Evolutionary conservation across 208 protist species (phyloP).

Genomic region (Porcisia deanei): DNA sequence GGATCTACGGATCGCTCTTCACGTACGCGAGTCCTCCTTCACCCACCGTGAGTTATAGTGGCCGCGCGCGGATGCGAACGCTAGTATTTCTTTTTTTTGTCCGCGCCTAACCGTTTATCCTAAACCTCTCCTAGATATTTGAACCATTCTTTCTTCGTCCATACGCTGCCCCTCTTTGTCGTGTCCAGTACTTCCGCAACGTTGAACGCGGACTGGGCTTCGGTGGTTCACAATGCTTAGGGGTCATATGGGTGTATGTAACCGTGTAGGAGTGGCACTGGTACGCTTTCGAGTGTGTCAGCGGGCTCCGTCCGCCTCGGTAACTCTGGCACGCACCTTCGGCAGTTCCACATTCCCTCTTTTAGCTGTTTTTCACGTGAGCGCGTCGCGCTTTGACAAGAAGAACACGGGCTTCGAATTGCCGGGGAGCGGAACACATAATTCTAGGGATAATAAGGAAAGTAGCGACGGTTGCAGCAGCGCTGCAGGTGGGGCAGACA

Average conservation of each 20-base stretch:
- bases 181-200: neutral
- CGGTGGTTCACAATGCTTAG: constrained; percentile 2
- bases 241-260: neutral
- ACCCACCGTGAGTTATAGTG: neutral
- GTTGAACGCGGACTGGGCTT: neutral
- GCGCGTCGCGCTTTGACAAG: constrained; percentile 1
- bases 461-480: neutral
- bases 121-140: neutral
- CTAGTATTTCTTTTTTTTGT: neutral
- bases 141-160: neutral
- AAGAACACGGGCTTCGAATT: neutral
- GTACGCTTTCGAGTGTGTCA: constrained; percentile 3
- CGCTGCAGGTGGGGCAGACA: neutral
- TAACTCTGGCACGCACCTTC: constrained; percentile 7
- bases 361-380: constrained; percentile 1
- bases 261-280: constrained; percentile 1
- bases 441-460: neutral
- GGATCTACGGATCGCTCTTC: constrained; percentile 1
- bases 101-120: neutral
- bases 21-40: neutral
- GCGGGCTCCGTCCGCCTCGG: neutral
- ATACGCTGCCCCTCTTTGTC: neutral
- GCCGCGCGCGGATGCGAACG: neutral
- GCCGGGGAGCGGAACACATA: neutral
- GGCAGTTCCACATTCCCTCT: constrained; percentile 3